phyloP scores from a whole-genome alignment of 306 rosid species.

The Rosa lucieae region DNA sequence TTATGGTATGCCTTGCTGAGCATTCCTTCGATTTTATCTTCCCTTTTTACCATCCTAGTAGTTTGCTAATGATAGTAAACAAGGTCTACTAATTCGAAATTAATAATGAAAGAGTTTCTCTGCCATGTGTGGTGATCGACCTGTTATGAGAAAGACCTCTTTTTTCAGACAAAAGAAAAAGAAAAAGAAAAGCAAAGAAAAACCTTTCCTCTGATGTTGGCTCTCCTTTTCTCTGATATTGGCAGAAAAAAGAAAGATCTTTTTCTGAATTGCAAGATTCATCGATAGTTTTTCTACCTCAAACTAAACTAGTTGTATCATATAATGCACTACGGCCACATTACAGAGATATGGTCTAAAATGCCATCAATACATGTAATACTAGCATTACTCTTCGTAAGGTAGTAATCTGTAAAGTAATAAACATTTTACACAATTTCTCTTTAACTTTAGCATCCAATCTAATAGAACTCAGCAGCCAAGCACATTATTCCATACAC shows the following conservation, averaged over 20 bases:
- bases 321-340: not conserved
- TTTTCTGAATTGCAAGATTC: not conserved
- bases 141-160: not conserved
- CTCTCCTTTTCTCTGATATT: not conserved
- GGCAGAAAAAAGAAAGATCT: not conserved
- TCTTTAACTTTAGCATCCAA: not conserved
- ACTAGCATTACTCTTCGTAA: not conserved
- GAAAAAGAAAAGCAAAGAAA: not conserved
- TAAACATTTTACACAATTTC: not conserved
- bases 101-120: not conserved
- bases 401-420: not conserved
- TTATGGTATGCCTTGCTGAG: not conserved
- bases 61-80: not conserved
- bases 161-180: not conserved
- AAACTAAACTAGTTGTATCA: not conserved
- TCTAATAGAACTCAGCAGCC: conserved; percentile 4
- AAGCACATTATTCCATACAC: not conserved
- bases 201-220: not conserved
- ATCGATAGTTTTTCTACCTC: not conserved
- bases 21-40: not conserved
- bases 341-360: not conserved
- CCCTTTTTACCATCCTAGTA: not conserved
- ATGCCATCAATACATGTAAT: not conserved
- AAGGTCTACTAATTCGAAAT: not conserved
- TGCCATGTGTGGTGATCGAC: not conserved